A percentile compares a stretch with the other conserved stretches of the same genome.
These are phyloP conservation scores for Dendrobium catenatum DNA, from an alignment of 106 monocot species.

Conservation along the genomic window DNA sequence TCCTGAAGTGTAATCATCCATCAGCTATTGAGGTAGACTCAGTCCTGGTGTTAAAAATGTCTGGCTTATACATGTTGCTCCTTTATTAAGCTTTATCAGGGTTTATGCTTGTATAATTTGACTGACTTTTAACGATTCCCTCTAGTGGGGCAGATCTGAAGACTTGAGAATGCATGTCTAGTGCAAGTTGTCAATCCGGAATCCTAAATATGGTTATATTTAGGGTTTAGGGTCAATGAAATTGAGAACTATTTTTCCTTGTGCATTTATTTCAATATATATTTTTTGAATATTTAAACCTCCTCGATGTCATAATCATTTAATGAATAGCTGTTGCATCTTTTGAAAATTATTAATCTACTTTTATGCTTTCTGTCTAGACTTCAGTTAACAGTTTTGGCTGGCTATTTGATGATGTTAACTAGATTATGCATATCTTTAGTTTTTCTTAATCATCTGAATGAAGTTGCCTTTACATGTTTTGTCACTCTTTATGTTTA, in stretches of 20 bases:
- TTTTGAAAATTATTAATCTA: background rate
- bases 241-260: background rate
- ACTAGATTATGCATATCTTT: background rate
- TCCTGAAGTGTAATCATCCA: slow-evolving; percentile 68
- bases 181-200: background rate
- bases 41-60: background rate
- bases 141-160: background rate
- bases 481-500: background rate
- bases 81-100: background rate
- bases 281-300: background rate
- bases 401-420: background rate
- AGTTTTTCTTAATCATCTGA: too few relatives aligned
- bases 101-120: background rate
- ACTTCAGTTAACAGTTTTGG: background rate
- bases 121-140: background rate
- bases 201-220: background rate
- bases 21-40: slow-evolving; percentile 55
- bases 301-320: background rate
- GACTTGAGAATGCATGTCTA: background rate
- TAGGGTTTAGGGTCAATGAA: background rate
- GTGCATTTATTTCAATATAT: background rate
- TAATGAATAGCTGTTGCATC: background rate
- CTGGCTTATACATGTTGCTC: background rate
- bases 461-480: background rate
- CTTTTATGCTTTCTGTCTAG: background rate